phyloP scores from a whole-genome alignment of 2,329 filamentous ascomycete species.

The Cercospora berteroae region DNA sequence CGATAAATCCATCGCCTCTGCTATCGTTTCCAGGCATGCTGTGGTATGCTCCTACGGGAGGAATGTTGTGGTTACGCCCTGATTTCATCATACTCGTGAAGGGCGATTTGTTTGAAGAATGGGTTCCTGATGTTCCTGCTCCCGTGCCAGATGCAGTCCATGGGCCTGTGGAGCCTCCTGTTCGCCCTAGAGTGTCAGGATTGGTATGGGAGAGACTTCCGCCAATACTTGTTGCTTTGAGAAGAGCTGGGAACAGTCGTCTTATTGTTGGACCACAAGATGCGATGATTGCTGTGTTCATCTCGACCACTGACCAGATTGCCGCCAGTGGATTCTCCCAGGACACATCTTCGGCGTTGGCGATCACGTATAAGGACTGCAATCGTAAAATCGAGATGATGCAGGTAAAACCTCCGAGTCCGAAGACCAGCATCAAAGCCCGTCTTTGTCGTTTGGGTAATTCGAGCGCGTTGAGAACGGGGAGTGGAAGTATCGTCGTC shows the following conservation, averaged over 20 bases:
- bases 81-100: not conserved
- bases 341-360: slow-evolving; percentile 28
- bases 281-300: slow-evolving; percentile 40
- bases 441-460: slow-evolving; percentile 36
- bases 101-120: not conserved
- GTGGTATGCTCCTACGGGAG: not conserved
- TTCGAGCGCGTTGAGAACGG: slow-evolving; percentile 37
- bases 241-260: slow-evolving; percentile 38
- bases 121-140: not conserved
- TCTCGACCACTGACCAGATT: slow-evolving; percentile 40
- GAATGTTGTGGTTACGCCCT: not conserved
- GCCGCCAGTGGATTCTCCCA: slow-evolving; percentile 37
- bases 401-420: slow-evolving; percentile 37
- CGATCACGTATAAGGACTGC: slow-evolving; percentile 30
- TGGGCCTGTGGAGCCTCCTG: not conserved
- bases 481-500: slow-evolving; percentile 38
- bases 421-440: slow-evolving; percentile 39
- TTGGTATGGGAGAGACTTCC: not conserved
- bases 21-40: not conserved
- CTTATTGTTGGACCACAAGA: slow-evolving; percentile 41
- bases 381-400: slow-evolving; percentile 37
- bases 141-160: not conserved
- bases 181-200: not conserved
- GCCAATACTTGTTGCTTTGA: slow-evolving; percentile 23
- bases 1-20: not conserved